Evolutionary conservation across 2,329 filamentous ascomycete genomes (phyloP).

Genomic region (Parafenestella ontariensis): DNA sequence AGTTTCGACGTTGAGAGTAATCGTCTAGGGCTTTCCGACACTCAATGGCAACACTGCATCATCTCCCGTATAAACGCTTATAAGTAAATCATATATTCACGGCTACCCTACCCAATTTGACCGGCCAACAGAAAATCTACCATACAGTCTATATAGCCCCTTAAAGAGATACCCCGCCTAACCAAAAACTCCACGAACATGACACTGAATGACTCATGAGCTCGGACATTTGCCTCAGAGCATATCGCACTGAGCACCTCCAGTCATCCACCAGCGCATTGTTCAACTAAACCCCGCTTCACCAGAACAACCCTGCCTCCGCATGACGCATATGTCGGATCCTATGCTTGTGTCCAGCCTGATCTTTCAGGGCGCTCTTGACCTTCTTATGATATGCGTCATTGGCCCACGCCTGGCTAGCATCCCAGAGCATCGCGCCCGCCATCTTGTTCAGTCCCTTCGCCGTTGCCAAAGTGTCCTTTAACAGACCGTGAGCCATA

Average conservation of each 20-base stretch:
- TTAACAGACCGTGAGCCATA: background rate
- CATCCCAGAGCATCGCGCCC: conserved; percentile 25
- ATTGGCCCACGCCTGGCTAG: conserved; percentile 22
- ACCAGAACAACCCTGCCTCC: background rate
- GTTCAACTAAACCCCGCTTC: background rate
- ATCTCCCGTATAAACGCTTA: too few relatives aligned
- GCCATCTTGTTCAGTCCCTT: conserved; percentile 4
- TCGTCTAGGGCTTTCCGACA: too few relatives aligned
- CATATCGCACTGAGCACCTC: background rate
- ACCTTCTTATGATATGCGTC: conserved; percentile 9
- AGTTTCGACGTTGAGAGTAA: too few relatives aligned
- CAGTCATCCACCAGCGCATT: background rate
- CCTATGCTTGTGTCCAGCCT: too few relatives aligned
- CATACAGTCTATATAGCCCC: background rate
- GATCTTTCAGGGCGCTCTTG: conserved; percentile 9
- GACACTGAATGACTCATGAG: background rate
- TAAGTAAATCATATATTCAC: too few relatives aligned
- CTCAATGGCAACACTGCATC: too few relatives aligned
- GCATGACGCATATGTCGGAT: background rate
- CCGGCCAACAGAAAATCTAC: too few relatives aligned
- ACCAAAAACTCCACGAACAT: background rate
- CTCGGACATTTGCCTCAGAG: background rate
- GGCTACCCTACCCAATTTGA: too few relatives aligned
- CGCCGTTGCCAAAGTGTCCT: background rate
- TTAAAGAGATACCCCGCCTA: background rate